Evolutionary conservation across 495 filamentous ascomycete genomes (phyloP), one percentile per base, ranked within the genome.

Genomic region (Podospora tetraspora): DNA sequence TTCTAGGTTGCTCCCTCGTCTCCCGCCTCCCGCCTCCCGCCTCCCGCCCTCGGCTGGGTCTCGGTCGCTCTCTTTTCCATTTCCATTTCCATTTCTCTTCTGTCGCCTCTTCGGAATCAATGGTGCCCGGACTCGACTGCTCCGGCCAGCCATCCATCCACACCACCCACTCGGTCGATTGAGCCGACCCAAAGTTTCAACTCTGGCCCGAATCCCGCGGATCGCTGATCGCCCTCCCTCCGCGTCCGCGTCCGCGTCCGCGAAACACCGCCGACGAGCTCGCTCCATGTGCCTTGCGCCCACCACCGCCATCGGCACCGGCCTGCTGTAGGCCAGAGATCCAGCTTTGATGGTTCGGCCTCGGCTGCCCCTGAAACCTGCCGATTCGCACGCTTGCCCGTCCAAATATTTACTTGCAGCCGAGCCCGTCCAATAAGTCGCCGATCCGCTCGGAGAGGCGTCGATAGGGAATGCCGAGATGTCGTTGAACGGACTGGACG

Each of bases 401-500:
- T 69, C 67, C 65, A 71, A 70, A 64, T 66, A 62, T 74, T 74
- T 72, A 61, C 30, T 64, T 67, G 62, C 11, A 43, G 64, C 65
- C 58, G 63, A 13, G 57, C 61, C 59, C 57, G 66, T 67, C 19
- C 72, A 68, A 67, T 62, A 62, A 34, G 70, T 71, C 65, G 63
- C 69, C 64, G 66, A 64, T 56, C 68, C 34, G 56, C 56, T 52
- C 60, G 68, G 61, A 56, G 59, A 67, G 64, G 57, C 43, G n/a
- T 58, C 69, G 34, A 56, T 56, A 61, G 29, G 59, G 64, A 30
- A 65, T 70, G 27, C 57, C 70, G 79, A 72, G 64, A 99, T 99
- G 95, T 98, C 95, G 84, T 85, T 99, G 80, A 97, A 98, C 90
- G 95, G 95, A 71, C 84, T 99, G 83, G 95, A 98, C 82, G 85